Base-by-base conservation (phyloP, 2,329 filamentous ascomycete genomes). In the Colletotrichum shisoi region DNA sequence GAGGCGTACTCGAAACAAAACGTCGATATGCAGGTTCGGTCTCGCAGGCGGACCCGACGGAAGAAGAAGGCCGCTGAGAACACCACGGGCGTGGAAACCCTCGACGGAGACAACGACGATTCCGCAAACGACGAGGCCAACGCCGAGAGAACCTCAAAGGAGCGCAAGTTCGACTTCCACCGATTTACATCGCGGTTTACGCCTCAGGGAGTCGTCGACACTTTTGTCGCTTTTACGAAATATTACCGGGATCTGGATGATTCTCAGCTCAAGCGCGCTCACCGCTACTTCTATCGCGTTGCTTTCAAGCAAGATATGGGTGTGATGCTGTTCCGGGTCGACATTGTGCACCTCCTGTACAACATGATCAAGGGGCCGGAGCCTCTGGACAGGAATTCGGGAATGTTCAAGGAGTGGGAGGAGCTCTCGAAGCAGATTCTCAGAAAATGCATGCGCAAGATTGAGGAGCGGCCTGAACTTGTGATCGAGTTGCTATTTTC, bases 1-100 rank as follows among this genome's bases (percentile, higher is more conserved):
- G 95, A 99, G 78, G 87, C 88, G 6, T 99, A 97, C 75, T 94
- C 94, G 0, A 97, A 97, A 76, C 92, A 96, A 74, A 98, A 99
- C 72, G 87, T 91, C 6, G 93, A 98, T 73, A 87, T 99, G 83
- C 94, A 98, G 77, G 89, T 99, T 27, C 91, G 94, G 58, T 96
- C 93, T 0, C 89, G 91, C 69, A 87, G 90, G 70, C 85, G 90
- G 56, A 87, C 89, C 4, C 85, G 90, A 49, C 88, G 85, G 73
- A 95, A 92, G 79, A 91, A 90, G 77, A 90, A 89, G 77, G 86
- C 85, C 21, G 84, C 82, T 24, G 84, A 80, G 71, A 72, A 75
- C n/a, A 72, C 73, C 3, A 78, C 75, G 3, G 77, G 71, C 0
- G 79, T 77, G 11, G 81, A 81, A 13, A 81, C 83, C 7, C 83